These are phyloP conservation scores for Nicotiana paniculata DNA, from an alignment of 257 asterid genomes.

Conservation along the genomic window DNA sequence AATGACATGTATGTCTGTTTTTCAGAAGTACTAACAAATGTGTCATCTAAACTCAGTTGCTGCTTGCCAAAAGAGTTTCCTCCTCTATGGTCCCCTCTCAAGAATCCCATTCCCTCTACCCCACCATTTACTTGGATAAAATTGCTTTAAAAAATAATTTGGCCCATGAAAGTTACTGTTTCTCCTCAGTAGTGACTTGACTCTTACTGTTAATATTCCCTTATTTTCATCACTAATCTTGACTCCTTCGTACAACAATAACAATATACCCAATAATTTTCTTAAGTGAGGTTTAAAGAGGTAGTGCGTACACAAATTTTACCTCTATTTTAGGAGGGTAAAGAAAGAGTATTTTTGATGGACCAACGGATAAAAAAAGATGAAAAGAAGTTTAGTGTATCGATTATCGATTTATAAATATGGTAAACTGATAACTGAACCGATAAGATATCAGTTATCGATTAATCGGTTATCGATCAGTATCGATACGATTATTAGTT, in stretches of 20 bases:
- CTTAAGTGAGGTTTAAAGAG: no score
- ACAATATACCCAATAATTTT: no score
- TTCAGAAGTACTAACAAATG: conserved; percentile 29
- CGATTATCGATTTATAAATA: no score
- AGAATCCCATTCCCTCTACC: conserved; percentile 19
- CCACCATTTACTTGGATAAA: conserved; percentile 37
- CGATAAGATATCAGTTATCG: no score
- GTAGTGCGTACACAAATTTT: no score
- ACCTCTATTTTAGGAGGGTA: no score
- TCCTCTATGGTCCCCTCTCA: conserved; percentile 39
- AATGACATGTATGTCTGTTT: conserved; percentile 36
- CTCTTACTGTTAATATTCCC: background rate
- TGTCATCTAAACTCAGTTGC: conserved; percentile 26
- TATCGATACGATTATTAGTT: no score
- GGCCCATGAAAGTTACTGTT: conserved; percentile 19
- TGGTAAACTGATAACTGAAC: no score
- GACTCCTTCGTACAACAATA: background rate
- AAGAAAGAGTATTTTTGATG: no score
- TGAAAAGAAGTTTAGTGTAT: no score
- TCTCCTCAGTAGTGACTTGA: background rate
- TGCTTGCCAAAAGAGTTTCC: conserved; percentile 15
- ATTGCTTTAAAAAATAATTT: background rate
- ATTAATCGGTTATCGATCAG: no score
- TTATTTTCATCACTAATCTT: background rate
- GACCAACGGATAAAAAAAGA: no score